phyloP scores from a whole-genome alignment of 495 filamentous ascomycete genomes.

The Penicillium bovifimosum region DNA sequence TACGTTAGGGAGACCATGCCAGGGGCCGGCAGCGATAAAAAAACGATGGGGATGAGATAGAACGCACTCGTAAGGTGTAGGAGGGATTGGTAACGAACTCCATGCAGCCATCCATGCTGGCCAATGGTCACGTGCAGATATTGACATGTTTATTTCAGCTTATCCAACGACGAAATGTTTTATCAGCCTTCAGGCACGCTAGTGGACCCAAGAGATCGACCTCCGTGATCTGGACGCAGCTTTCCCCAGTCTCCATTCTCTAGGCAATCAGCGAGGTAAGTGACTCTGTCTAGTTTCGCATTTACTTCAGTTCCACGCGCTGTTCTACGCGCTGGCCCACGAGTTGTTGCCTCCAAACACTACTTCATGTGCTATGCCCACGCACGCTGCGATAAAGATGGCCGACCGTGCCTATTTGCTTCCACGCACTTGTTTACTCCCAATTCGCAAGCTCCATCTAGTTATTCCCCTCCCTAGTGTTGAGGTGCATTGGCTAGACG shows the following conservation, averaged over 20 bases:
- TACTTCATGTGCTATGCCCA: slow-evolving; percentile 32
- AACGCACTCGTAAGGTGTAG: too few species aligned
- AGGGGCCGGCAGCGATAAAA: too few species aligned
- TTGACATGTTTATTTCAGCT: background rate
- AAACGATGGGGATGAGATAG: too few species aligned
- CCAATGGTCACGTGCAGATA: slow-evolving; percentile 4
- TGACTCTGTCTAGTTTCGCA: background rate
- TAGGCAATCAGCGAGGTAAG: slow-evolving; percentile 8
- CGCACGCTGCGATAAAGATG: slow-evolving; percentile 31
- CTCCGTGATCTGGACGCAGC: slow-evolving; percentile 19
- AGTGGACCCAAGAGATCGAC: slow-evolving; percentile 5
- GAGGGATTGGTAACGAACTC: too few species aligned
- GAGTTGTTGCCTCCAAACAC: slow-evolving; percentile 3
- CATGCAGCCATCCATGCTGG: too few species aligned
- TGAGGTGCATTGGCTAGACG: background rate
- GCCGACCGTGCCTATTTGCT: slow-evolving; percentile 27
- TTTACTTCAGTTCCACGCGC: background rate
- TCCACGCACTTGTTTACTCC: slow-evolving; percentile 41
- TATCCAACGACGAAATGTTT: background rate
- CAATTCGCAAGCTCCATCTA: slow-evolving; percentile 8
- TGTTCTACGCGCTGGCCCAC: background rate
- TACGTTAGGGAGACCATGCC: too few species aligned
- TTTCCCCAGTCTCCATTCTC: slow-evolving; percentile 10
- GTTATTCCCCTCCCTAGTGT: background rate
- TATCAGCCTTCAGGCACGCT: background rate